A percentile compares a stretch with the other conserved stretches of the same genome.
Conservation (phyloP, 139 green algal species). For the Chlamydomonas sp. region DNA sequence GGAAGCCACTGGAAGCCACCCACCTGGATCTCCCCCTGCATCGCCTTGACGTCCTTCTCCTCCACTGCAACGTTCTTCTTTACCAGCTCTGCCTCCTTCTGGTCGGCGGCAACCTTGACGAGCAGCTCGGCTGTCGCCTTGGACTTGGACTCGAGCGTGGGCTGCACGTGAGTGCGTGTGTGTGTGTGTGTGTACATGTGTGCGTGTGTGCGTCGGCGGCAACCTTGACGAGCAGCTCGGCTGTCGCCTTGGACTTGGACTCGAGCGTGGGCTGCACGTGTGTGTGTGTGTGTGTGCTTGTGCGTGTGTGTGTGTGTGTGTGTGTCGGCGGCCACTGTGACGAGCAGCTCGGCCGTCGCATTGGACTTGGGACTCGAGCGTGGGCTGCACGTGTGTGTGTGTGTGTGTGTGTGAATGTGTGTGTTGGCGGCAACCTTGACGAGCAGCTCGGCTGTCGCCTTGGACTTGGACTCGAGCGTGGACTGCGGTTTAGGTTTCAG, state of each 20-base stretch:
- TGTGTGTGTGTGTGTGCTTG: too few relatives aligned
- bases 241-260: constrained; percentile 57
- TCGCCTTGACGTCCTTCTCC: constrained; percentile 65
- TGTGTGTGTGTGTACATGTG: too few relatives aligned
- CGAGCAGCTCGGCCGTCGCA: too few relatives aligned
- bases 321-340: too few relatives aligned
- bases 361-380: too few relatives aligned
- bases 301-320: too few relatives aligned
- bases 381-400: too few relatives aligned
- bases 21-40: constrained; percentile 42
- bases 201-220: too few relatives aligned
- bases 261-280: constrained; percentile 68
- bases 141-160: constrained; percentile 65
- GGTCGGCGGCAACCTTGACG: constrained; percentile 51
- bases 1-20: background rate
- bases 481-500: too few relatives aligned
- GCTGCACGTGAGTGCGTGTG: too few relatives aligned
- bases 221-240: constrained; percentile 59
- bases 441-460: constrained; percentile 62
- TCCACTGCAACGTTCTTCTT: constrained; percentile 56
- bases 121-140: constrained; percentile 62
- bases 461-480: constrained; percentile 61
- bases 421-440: too few relatives aligned
- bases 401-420: too few relatives aligned
- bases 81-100: constrained; percentile 65